A percentile compares a stretch with the other conserved stretches of the same genome.
Conservation (phyloP, 257 asterid genomes). For the Capsicum rhomboideum region DNA sequence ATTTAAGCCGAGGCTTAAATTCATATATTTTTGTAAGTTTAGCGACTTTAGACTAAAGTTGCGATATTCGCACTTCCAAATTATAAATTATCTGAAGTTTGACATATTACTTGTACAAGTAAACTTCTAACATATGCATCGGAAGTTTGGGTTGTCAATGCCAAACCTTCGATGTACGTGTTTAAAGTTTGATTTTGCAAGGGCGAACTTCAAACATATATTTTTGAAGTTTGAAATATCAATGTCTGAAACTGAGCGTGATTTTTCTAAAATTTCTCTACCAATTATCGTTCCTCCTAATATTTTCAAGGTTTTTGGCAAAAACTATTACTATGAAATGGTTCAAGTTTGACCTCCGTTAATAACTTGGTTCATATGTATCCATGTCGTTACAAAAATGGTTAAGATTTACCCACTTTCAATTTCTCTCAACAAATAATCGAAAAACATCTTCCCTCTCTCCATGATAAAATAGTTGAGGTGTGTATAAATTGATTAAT, state of each 20-base stretch:
- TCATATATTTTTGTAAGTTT: not conserved
- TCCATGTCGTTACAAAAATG: not conserved
- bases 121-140: not conserved
- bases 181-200: not conserved
- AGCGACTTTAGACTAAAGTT: not conserved
- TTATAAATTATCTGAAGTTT: not conserved
- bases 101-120: not conserved
- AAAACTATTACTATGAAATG: no score
- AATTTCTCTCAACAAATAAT: not conserved
- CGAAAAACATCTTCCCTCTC: not conserved
- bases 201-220: not conserved
- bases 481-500: not conserved
- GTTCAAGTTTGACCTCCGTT: not conserved
- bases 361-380: not conserved
- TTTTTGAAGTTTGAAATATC: not conserved
- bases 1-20: no score
- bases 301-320: no score
- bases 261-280: not conserved
- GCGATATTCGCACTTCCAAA: not conserved
- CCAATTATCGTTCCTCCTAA: fast-evolving
- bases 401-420: not conserved
- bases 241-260: no score
- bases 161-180: not conserved
- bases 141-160: not conserved
- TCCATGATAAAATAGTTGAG: not conserved